Base-by-base conservation (phyloP, 495 filamentous ascomycete species). In the Aspergillus sparsus region DNA sequence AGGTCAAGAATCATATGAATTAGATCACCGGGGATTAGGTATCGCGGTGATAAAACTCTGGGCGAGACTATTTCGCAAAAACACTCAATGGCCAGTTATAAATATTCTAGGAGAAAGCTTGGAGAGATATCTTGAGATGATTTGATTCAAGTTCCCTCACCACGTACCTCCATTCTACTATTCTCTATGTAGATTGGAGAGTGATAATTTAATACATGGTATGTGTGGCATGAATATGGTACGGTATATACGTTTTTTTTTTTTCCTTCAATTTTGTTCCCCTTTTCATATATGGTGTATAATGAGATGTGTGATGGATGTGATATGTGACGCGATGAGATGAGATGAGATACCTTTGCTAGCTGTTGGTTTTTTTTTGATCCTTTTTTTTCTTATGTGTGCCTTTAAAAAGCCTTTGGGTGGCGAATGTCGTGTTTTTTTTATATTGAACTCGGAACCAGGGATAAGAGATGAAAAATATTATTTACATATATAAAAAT, bases 71-170 rank as follows among this genome's bases (percentile, higher is more conserved):
- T 77, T 77, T 49, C 62, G 65, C 8, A 68, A 67, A 4, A 77
- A 77, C 49, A 74, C 70, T 1, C 73, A 76, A 42, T 77, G 74
- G 74, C 68, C 68, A 0, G 75, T 77, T 46, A 74, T 77, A n/a
- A 77, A 77, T 59, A 55, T 70, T 2, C 61, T 77, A 49, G 73
- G 74, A 12, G 60, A 74, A 37, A 74, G 74, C 44, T 55, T 77
- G 60, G 70, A 75, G 49, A 63, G 60, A 49, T 76, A 73, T 41
- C 64, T 71, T 54, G 55, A 57, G 18, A 68, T 76, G 67, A 68
- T 73, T 45, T 61, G 7, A 18, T 47, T 27, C 21, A 27, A 47
- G 9, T 42, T 11, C 15, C 39, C 12, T 42, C 12, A 13, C 39
- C 5, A 42, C 9, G 39, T 42, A 13, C 3, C 42, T 16, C 12